These are phyloP conservation scores for Pigoraptor vietnamica DNA, from an alignment of 78 protist genomes.

Conservation along the genomic window DNA sequence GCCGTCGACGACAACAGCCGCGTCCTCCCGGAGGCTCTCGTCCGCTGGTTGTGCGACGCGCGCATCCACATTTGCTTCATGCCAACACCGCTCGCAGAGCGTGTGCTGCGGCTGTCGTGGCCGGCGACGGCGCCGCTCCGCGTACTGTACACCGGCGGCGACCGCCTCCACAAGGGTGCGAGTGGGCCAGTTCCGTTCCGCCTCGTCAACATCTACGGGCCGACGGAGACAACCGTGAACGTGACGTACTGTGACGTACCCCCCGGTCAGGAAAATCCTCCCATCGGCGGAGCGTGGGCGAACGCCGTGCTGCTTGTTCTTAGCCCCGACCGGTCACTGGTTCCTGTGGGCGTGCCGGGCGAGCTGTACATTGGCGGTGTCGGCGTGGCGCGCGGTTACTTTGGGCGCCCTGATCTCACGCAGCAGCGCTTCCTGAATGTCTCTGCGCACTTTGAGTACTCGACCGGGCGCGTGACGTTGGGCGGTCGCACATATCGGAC, in stretches of 20 bases:
- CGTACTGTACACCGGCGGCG: not conserved
- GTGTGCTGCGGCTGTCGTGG: not conserved
- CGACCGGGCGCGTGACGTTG: not conserved
- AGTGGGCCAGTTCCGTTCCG: not conserved
- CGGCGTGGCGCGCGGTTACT: constrained; percentile 40
- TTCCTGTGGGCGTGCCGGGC: constrained; percentile 54
- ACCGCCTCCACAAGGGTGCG: not conserved
- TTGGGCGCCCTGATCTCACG: constrained; percentile 38
- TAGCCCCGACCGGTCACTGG: constrained; percentile 8
- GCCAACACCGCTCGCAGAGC: not conserved
- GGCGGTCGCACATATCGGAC: constrained; percentile 40
- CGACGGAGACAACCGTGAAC: not conserved
- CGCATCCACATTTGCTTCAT: not conserved
- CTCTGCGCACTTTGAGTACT: not conserved
- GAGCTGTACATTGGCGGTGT: constrained; percentile 50
- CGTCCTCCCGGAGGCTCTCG: not conserved
- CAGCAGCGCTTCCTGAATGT: not conserved
- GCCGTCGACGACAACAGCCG: not conserved
- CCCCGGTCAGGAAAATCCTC: not conserved
- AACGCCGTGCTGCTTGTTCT: constrained; percentile 26
- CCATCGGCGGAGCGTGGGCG: not conserved
- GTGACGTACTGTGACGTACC: not conserved
- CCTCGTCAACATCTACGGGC: not conserved
- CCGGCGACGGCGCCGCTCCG: not conserved
- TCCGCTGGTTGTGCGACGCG: not conserved